phyloP scores from a whole-genome alignment of 345 rosid species.

The Pistacia vera region DNA sequence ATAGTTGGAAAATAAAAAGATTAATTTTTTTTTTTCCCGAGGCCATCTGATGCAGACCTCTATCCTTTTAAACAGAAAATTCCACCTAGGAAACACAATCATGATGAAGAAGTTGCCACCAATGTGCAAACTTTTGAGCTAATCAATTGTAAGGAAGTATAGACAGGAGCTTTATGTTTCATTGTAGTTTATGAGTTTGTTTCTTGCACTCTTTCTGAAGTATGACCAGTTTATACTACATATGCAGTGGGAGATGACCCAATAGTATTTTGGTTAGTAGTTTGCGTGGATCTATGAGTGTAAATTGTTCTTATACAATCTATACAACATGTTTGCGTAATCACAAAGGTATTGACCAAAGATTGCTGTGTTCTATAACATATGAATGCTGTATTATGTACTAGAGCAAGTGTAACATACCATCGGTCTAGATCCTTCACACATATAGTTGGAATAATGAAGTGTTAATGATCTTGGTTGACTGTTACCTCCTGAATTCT shows the following conservation, averaged over 20 bases:
- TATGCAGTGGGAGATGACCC: constrained; percentile 9
- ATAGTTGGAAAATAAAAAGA: constrained; percentile 18
- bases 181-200: constrained; percentile 21
- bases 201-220: constrained; percentile 1
- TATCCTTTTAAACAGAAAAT: constrained; percentile 32
- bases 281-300: constrained; percentile 1
- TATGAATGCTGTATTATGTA: neutral
- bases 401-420: neutral
- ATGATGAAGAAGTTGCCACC: constrained; percentile 37
- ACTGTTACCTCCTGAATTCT: neutral
- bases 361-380: neutral
- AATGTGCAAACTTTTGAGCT: constrained; percentile 41
- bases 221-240: constrained; percentile 7
- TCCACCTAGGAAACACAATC: constrained; percentile 32
- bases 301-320: neutral
- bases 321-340: constrained; percentile 1
- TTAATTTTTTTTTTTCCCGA: constrained; percentile 23
- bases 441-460: constrained; percentile 20
- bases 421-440: constrained; percentile 13
- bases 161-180: constrained; percentile 22
- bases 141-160: constrained; percentile 40
- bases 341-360: neutral
- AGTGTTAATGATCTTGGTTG: neutral
- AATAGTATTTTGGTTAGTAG: constrained; percentile 1
- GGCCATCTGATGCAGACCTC: constrained; percentile 37